A percentile compares a stretch with the other conserved stretches of the same genome.
Conservation (phyloP, 495 filamentous ascomycete species). For the Hyphodiscus hymeniophilus region DNA sequence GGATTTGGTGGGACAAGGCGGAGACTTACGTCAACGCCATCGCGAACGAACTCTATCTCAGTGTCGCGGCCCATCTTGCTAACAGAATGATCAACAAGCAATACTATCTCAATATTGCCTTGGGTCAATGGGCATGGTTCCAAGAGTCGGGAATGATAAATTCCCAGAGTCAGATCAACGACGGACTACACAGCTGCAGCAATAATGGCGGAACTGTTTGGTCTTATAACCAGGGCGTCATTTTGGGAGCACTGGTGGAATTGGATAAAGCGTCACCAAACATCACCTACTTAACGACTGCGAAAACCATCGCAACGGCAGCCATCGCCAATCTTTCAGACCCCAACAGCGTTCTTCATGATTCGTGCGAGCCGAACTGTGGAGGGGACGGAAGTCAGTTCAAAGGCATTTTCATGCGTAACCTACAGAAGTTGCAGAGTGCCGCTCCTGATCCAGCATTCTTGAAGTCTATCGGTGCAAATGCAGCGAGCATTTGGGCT, state of each 20-base stretch:
- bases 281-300: constrained; percentile 40
- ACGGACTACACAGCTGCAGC: constrained; percentile 58
- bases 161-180: constrained; percentile 56
- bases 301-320: constrained; percentile 56
- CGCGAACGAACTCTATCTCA: constrained; percentile 67
- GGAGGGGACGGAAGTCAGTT: constrained; percentile 59
- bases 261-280: constrained; percentile 38
- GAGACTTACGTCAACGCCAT: constrained; percentile 59
- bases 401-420: constrained; percentile 74
- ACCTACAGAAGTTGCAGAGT: constrained; percentile 49
- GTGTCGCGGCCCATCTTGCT: constrained; percentile 62
- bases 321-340: constrained; percentile 49
- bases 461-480: constrained; percentile 46
- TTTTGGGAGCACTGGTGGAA: constrained; percentile 66
- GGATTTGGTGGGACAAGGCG: constrained; percentile 62
- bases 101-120: constrained; percentile 48
- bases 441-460: constrained; percentile 43
- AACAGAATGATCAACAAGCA: constrained; percentile 46
- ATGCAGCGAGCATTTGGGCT: constrained; percentile 60
- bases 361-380: constrained; percentile 57
- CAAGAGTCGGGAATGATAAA: constrained; percentile 56
- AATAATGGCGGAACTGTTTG: constrained; percentile 58
- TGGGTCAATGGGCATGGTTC: constrained; percentile 63
- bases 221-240: constrained; percentile 77
- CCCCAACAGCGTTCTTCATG: constrained; percentile 53